Evolutionary conservation across 1,284 basidiomycete species (phyloP).

Genomic region (Cutaneotrichosporon sp.): DNA sequence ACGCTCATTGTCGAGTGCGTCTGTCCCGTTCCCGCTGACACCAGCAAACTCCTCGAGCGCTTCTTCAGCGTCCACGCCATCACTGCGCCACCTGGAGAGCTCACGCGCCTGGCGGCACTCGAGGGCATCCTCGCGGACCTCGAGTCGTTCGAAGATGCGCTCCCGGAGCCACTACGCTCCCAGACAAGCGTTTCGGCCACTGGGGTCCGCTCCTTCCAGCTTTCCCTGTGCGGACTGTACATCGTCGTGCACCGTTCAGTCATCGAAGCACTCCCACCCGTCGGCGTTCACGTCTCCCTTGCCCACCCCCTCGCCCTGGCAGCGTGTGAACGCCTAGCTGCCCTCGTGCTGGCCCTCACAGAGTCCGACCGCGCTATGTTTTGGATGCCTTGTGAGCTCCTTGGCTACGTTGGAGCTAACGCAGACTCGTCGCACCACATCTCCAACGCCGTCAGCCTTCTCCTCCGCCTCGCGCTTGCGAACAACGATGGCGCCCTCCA

Average conservation of each 20-base stretch:
- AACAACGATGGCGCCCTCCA: background rate
- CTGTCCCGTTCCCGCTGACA: background rate
- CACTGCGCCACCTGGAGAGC: conserved; percentile 2
- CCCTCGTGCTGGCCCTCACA: conserved; percentile 24
- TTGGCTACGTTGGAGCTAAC: background rate
- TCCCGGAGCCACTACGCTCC: conserved; percentile 17
- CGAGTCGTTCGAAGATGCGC: conserved; percentile 22
- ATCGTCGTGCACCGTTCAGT: conserved; percentile 31
- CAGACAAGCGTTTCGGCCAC: conserved; percentile 9
- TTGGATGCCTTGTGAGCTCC: conserved; percentile 41
- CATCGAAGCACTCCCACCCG: conserved; percentile 19
- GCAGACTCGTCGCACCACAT: conserved; percentile 41
- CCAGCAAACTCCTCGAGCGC: conserved; percentile 25
- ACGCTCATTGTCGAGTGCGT: conserved; percentile 34
- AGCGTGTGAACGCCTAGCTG: conserved; percentile 21
- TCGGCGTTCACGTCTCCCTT: conserved; percentile 7
- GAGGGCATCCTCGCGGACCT: conserved; percentile 28
- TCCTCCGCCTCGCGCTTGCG: conserved; percentile 29
- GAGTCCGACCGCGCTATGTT: conserved; percentile 25
- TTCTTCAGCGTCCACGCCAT: conserved; percentile 32
- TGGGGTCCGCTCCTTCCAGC: conserved; percentile 36
- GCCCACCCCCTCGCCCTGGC: conserved; percentile 19
- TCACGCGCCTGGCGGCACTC: conserved; percentile 27
- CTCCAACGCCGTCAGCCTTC: conserved; percentile 32
- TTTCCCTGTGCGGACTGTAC: conserved; percentile 32